Percentiles rank a stretch among this genome's conserved stretches.
Conservation (phyloP, 2,329 filamentous ascomycete genomes). For the Dothistroma septosporum region DNA sequence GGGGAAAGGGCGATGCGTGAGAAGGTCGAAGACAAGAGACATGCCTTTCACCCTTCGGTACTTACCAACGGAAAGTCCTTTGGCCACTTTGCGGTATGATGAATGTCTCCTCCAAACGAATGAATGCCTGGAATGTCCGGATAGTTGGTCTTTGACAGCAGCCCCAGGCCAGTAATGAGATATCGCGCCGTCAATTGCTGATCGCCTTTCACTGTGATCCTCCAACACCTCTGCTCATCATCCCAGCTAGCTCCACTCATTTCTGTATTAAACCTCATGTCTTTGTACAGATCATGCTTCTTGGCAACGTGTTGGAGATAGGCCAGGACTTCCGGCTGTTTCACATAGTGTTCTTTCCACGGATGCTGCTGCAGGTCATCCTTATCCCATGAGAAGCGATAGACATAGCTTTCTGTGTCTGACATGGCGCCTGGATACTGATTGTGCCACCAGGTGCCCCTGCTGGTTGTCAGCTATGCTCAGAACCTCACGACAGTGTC, state of each 20-base stretch:
- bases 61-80: conserved; percentile 16
- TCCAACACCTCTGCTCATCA: conserved; percentile 10
- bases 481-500: neutral
- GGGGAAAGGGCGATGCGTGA: too few relatives aligned
- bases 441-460: neutral
- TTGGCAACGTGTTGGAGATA: conserved; percentile 21
- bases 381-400: conserved; percentile 35
- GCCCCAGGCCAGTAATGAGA: conserved; percentile 38
- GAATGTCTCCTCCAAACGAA: conserved; percentile 39
- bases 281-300: conserved; percentile 16
- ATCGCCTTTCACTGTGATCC: conserved; percentile 6
- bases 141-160: conserved; percentile 37
- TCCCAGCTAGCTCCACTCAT: conserved; percentile 26
- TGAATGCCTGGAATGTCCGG: conserved; percentile 38
- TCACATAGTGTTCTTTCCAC: conserved; percentile 37
- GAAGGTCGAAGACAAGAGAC: too few relatives aligned
- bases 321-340: conserved; percentile 38
- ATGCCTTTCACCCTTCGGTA: too few relatives aligned
- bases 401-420: conserved; percentile 28
- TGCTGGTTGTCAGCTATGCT: neutral
- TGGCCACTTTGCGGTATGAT: conserved; percentile 42
- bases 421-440: conserved; percentile 32
- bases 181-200: conserved; percentile 26
- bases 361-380: conserved; percentile 35
- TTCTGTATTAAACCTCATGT: conserved; percentile 23